These are phyloP conservation scores for Globisporangium parvum DNA, from an alignment of 352 stramenopile genomes.

Conservation along the genomic window DNA sequence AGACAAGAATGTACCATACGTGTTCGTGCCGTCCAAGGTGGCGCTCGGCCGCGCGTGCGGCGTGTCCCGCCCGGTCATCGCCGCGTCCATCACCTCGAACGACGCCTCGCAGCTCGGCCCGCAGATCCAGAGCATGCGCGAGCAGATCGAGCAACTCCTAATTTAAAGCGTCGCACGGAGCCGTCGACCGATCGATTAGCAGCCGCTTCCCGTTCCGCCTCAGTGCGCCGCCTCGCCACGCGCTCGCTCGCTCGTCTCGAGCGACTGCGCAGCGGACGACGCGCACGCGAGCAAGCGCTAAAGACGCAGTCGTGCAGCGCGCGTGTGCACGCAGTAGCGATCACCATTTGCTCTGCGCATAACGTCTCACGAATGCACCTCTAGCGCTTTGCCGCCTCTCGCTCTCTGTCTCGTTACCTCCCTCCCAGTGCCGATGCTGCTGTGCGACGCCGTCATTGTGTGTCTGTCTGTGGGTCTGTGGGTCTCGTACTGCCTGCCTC, in stretches of 20 bases:
- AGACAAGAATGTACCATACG: slow-evolving; percentile 95
- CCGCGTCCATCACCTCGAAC: slow-evolving; percentile 98
- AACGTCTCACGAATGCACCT: no score
- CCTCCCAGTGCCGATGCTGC: no score
- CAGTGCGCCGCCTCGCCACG: no score
- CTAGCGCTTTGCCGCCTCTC: no score
- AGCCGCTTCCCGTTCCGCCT: slow-evolving; percentile 1
- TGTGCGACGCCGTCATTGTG: no score
- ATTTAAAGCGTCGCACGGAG: slow-evolving; percentile 90
- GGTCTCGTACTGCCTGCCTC: no score
- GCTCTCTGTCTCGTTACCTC: no score
- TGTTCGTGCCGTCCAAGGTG: slow-evolving; percentile 96
- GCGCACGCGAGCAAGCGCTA: no score
- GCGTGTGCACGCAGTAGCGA: no score
- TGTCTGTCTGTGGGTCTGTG: no score
- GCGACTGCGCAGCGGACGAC: not conserved
- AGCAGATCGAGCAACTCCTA: slow-evolving; percentile 99
- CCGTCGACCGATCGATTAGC: slow-evolving; percentile 9
- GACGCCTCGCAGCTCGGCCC: slow-evolving; percentile 98
- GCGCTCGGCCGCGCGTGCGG: slow-evolving; percentile 98
- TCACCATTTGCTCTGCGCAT: no score
- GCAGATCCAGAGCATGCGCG: slow-evolving; percentile 99
- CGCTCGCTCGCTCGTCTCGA: not conserved
- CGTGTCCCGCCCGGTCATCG: slow-evolving; percentile 98
- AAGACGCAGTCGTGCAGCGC: no score